phyloP scores from a whole-genome alignment of 1,139 yeast genomes.

The Protomyces pachydermus region DNA sequence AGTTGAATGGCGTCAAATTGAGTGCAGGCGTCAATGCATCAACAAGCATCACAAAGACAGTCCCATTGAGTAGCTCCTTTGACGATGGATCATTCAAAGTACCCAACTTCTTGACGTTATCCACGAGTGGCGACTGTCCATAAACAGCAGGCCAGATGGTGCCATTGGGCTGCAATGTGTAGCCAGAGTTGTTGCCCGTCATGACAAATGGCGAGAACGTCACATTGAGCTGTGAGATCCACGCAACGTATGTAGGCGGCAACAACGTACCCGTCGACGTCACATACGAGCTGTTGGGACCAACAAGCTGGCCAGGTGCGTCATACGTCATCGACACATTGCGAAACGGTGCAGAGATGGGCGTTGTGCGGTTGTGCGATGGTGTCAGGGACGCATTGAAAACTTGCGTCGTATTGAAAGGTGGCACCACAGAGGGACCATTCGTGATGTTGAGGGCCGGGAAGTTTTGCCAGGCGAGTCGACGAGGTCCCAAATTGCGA shows the following conservation, averaged over 20 bases:
- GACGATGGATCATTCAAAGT: constrained; percentile 5
- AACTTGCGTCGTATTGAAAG: constrained; percentile 25
- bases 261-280: constrained; percentile 33
- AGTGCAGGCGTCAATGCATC: constrained; percentile 27
- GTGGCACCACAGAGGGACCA: constrained; percentile 23
- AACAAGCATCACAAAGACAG: constrained; percentile 28
- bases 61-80: constrained; percentile 29
- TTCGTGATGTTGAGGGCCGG: constrained; percentile 29
- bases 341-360: constrained; percentile 28
- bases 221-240: constrained; percentile 31
- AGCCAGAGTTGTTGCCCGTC: constrained; percentile 21
- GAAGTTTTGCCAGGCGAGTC: constrained; percentile 30
- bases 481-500: constrained; percentile 20
- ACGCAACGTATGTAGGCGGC: constrained; percentile 30
- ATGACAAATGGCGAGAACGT: constrained; percentile 28
- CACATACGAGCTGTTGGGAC: constrained; percentile 71
- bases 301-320: constrained; percentile 80
- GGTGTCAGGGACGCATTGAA: constrained; percentile 20
- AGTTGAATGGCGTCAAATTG: constrained; percentile 28
- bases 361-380: constrained; percentile 29
- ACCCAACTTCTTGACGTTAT: constrained; percentile 10
- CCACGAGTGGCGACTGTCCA: constrained; percentile 12
- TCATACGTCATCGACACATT: constrained; percentile 65
- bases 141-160: constrained; percentile 26
- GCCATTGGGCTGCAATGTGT: constrained; percentile 28